Conservation (phyloP, 2,329 filamentous ascomycete genomes). For the Penicillium sp. region DNA sequence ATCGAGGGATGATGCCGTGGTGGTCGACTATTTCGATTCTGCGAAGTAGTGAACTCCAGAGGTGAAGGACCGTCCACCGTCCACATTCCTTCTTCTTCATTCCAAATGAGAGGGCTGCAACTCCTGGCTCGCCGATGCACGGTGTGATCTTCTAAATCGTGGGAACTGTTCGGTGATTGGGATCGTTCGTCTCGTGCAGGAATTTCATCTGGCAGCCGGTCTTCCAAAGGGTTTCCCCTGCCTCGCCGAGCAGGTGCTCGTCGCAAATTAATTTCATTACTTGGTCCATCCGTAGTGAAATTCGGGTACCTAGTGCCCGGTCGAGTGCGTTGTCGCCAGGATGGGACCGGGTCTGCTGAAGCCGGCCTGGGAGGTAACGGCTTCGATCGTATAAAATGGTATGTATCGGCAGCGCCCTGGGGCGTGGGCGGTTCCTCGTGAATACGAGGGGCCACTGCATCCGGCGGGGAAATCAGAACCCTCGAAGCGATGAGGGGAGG, state of each 20-base stretch:
- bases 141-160: not conserved
- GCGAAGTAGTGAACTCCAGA: not conserved
- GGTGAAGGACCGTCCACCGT: conserved; percentile 7
- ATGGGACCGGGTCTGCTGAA: conserved; percentile 1
- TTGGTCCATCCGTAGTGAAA: not conserved
- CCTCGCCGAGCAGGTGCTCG: not conserved
- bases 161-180: not conserved
- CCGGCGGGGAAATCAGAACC: conserved; percentile 7
- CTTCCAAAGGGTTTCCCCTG: not conserved
- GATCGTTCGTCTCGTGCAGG: not conserved
- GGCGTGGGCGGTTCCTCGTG: conserved; percentile 4
- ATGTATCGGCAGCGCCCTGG: conserved; percentile 3
- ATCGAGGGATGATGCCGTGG: not conserved
- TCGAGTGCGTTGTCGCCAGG: not conserved
- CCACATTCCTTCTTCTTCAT: conserved; percentile 29
- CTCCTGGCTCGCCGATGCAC: not conserved
- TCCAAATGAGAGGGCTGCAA: conserved; percentile 1
- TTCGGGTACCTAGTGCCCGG: not conserved
- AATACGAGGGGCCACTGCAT: conserved; percentile 3
- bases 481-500: conserved; percentile 26
- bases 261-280: not conserved
- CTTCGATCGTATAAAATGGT: conserved; percentile 15
- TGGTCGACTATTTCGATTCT: not conserved
- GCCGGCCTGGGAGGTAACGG: conserved; percentile 13
- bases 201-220: not conserved